Evolutionary conservation across 345 rosid genomes (phyloP).

Genomic region (Corchorus olitorius): DNA sequence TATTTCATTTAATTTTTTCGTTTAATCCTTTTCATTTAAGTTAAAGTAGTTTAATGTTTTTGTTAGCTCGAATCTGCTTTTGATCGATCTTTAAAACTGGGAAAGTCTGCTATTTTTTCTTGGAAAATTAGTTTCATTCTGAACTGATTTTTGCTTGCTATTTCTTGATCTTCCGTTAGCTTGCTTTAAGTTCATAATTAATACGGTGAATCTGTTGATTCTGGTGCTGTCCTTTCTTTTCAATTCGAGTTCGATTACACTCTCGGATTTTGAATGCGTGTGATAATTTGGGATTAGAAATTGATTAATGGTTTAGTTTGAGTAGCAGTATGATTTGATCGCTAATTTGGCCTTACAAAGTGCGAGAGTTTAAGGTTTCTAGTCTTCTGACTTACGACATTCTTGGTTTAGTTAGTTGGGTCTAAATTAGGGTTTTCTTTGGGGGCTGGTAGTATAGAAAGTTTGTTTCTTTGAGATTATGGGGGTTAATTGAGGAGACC

Average conservation of each 20-base stretch:
- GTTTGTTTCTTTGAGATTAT: not conserved
- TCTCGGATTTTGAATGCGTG: constrained; percentile 21
- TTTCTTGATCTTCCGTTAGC: constrained; percentile 32
- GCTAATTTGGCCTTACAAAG: constrained; percentile 5
- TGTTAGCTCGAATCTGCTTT: not conserved
- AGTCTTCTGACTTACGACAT: not conserved
- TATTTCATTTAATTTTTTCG: not conserved
- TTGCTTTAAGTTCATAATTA: constrained; percentile 20
- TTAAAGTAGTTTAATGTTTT: not conserved
- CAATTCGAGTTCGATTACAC: constrained; percentile 20
- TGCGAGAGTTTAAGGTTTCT: constrained; percentile 16
- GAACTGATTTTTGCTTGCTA: not conserved
- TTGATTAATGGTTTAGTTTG: constrained; percentile 18
- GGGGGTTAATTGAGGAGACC: not conserved
- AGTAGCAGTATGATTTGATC: not conserved
- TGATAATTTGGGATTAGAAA: constrained; percentile 20
- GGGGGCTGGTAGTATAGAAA: not conserved
- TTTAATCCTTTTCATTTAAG: not conserved
- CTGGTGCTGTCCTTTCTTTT: constrained; percentile 12
- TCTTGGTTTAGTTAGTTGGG: not conserved
- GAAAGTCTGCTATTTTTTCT: constrained; percentile 15
- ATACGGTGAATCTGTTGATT: constrained; percentile 15
- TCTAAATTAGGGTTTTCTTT: constrained; percentile 33
- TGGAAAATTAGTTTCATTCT: not conserved
- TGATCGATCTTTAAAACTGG: constrained; percentile 34